Base-by-base conservation (phyloP, 495 filamentous ascomycete genomes). In the Lindgomyces ingoldianus region DNA sequence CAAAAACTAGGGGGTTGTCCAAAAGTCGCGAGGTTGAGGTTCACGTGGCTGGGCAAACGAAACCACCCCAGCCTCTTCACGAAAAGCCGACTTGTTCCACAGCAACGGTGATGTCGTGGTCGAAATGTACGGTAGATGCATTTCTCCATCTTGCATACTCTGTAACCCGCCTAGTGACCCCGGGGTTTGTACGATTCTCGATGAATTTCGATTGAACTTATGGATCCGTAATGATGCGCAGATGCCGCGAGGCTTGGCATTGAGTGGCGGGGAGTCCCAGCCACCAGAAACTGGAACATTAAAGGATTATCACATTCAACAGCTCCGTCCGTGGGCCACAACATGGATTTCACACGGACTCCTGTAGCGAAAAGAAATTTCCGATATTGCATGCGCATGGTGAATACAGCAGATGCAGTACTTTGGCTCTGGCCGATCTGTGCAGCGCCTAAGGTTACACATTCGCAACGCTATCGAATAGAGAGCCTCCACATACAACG, bases 61-160 rank as follows among this genome's bases (percentile, higher is more conserved):
- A 65, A 26, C 55, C 45, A 29, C 54, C 55, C 22, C 39, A 49
- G 21, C n/a, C n/a, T n/a, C n/a, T n/a, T n/a, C n/a, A n/a, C n/a
- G n/a, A 6, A 65, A 59, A 58, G 21, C 60, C 26, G 54, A 55
- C 53, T 58, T 59, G 46, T 33, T 47, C 47, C 62, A 46, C 62
- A 39, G 12, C 16, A 51, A 41, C 45, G 29, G n/a, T 41, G 30
- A 53, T 29, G 26, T 14, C 1, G 29, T 44, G 30, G n/a, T 4
- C 18, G n/a, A 22, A 2, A 4, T 14, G 33, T n/a, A 25, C 41
- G 39, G 58, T 9, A 29, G 12, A 25, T 25, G 33, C 50, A 55
- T 55, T 14, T 9, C 44, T 46, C 10, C 30, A 18, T 51, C 30
- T 29, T 51, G 42, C 41, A 30, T 42, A 1, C 41, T 33, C n/a